A percentile compares a stretch with the other conserved stretches of the same genome.
phyloP scores from a whole-genome alignment of 2,329 filamentous ascomycete genomes.

The Byssochlamys sp. region DNA sequence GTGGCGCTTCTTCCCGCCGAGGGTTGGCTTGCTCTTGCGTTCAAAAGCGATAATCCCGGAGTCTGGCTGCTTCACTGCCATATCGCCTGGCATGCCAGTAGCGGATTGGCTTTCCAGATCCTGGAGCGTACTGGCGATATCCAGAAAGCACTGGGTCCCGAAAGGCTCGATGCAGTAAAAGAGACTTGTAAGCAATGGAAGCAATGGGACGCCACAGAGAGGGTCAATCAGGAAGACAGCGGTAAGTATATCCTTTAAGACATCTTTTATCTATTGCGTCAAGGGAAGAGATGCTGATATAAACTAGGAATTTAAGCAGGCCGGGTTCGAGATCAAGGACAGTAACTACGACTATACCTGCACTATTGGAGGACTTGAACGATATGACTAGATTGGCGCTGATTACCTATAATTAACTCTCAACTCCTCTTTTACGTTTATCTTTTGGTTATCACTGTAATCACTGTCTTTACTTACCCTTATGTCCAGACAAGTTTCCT shows the following conservation, averaged over 20 bases:
- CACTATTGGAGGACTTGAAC: too few relatives aligned
- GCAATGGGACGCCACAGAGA: neutral
- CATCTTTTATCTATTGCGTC: neutral
- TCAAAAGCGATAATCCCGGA: conserved; percentile 35
- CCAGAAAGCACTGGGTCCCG: neutral
- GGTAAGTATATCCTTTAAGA: neutral
- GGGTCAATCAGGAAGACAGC: neutral
- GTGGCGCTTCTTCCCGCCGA: conserved; percentile 27
- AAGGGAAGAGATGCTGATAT: neutral
- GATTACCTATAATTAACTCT: too few relatives aligned
- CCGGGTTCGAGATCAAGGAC: too few relatives aligned
- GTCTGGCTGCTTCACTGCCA: conserved; percentile 37
- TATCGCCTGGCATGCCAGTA: conserved; percentile 22
- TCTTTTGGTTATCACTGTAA: too few relatives aligned
- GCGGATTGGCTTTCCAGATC: conserved; percentile 18
- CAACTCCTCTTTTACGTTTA: too few relatives aligned
- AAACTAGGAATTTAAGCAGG: neutral
- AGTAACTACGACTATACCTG: too few relatives aligned
- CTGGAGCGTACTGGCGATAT: conserved; percentile 11
- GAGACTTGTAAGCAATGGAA: neutral
- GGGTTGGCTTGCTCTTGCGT: conserved; percentile 34
- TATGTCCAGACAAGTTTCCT: too few relatives aligned
- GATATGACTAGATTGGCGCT: too few relatives aligned
- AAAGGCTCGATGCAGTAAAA: neutral
- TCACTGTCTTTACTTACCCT: too few relatives aligned